Conservation (phyloP, 371 early-diverging fungal genomes). For the Sporodiniella umbellata region DNA sequence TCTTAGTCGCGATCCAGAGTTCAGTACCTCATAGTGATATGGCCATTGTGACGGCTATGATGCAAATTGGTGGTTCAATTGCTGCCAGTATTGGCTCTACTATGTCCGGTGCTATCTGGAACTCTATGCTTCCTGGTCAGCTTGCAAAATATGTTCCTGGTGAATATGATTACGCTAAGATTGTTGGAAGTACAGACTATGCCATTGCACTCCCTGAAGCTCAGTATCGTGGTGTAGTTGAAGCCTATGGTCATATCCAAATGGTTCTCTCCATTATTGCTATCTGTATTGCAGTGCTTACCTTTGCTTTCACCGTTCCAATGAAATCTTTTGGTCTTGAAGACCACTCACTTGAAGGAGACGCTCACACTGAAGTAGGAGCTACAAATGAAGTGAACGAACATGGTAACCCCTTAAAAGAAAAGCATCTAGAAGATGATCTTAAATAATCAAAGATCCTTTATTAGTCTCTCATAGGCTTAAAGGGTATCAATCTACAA, state of each 20-base stretch:
- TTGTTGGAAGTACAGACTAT: slow-evolving; percentile 24
- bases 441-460: not conserved
- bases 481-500: not conserved
- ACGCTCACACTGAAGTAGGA: not conserved
- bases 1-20: slow-evolving; percentile 34
- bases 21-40: slow-evolving; percentile 36
- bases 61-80: slow-evolving; percentile 35
- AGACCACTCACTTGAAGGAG: slow-evolving; percentile 2
- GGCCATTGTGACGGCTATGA: slow-evolving; percentile 36
- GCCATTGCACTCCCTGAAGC: slow-evolving; percentile 22
- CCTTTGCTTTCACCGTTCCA: slow-evolving; percentile 29
- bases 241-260: slow-evolving; percentile 31
- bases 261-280: slow-evolving; percentile 29
- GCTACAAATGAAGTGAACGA: not conserved
- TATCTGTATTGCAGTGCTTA: slow-evolving; percentile 23
- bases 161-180: slow-evolving; percentile 25
- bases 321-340: slow-evolving; percentile 42
- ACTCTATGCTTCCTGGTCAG: slow-evolving; percentile 30
- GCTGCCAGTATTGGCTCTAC: slow-evolving; percentile 37
- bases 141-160: slow-evolving; percentile 37
- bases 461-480: not conserved
- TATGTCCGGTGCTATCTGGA: slow-evolving; percentile 40
- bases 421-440: not conserved
- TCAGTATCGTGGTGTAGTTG: slow-evolving; percentile 28
- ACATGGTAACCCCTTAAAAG: not conserved